A percentile compares a stretch with the other conserved stretches of the same genome.
These are phyloP conservation scores for Mycogone perniciosa DNA, from an alignment of 2,329 filamentous ascomycete genomes.

Conservation along the genomic window DNA sequence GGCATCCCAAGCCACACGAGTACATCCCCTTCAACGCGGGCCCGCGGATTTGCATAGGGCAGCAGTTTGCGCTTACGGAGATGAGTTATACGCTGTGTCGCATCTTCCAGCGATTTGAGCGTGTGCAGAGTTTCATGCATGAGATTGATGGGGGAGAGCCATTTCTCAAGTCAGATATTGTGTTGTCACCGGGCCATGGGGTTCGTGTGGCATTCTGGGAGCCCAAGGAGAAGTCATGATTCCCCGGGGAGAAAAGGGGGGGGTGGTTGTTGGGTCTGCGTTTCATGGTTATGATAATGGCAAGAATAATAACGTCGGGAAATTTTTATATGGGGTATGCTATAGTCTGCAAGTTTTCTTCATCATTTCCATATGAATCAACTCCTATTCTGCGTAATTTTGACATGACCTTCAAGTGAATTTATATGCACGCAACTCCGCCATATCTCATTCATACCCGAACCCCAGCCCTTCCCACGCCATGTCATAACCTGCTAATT, in stretches of 20 bases:
- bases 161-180: constrained; percentile 52
- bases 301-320: too few relatives aligned
- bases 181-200: constrained; percentile 52
- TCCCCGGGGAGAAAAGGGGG: not conserved
- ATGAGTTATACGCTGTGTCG: constrained; percentile 67
- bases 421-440: too few relatives aligned
- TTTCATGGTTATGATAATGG: too few relatives aligned
- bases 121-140: constrained; percentile 52
- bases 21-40: constrained; percentile 72
- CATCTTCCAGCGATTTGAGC: constrained; percentile 65
- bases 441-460: too few relatives aligned
- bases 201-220: constrained; percentile 53
- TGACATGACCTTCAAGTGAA: too few relatives aligned
- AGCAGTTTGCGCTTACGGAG: constrained; percentile 76
- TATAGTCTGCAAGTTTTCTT: too few relatives aligned
- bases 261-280: too few relatives aligned
- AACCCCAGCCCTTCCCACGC: too few relatives aligned
- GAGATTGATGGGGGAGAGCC: constrained; percentile 49
- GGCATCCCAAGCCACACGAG: constrained; percentile 60
- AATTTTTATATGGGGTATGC: too few relatives aligned
- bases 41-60: constrained; percentile 66
- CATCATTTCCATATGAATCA: too few relatives aligned
- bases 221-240: constrained; percentile 23
- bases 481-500: not conserved
- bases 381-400: too few relatives aligned